Evolutionary conservation across 140 eudicot genomes (phyloP), one percentile per base, ranked within the genome.

Genomic region (Cichorium intybus): DNA sequence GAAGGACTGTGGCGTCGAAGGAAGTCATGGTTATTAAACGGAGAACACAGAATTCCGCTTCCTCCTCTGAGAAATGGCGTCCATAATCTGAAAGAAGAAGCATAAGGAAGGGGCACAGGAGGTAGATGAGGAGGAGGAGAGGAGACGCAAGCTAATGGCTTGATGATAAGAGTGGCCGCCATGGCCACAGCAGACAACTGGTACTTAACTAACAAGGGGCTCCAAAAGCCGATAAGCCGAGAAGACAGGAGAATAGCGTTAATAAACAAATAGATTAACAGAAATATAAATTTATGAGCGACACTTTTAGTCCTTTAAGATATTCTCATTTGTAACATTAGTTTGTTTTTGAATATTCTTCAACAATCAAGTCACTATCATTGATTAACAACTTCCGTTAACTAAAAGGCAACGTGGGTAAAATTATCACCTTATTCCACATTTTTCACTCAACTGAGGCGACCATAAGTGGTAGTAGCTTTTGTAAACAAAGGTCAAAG

Each of bases 121-220:
- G 63, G 34, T 49, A 72, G 65, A 43, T 43, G 49, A 12, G 77
- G 66, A 7, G 77, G 51, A 17, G 48, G 43, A 8, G 60, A 24
- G 51, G 77, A 37, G 62, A 45, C 24, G 50, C 12, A 41, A 18
- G 69, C 22, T 26, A 57, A 28, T 34, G 78, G 78, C 18, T 56
- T 74, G 68, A 65, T 57, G 74, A 74, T 74, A 66, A 74, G 68
- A 66, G 73, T 66, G 56, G 68, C 68, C 35, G 68, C 62, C 79
- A 74, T 74, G 67, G 74, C 73, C 79, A 64, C 64, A 62, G 56
- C 5, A 6, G 57, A 73, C 43, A 10, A 47, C 56, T 28, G 69
- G 63, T 66, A 31, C 47, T 58, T 58, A 22, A 35, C 57, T 65
- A 43, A 43, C 20, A 26, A 43, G 75, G 75, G 60, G 75, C 71